Evolutionary conservation across 2,329 filamentous ascomycete species (phyloP), one percentile per base, ranked within the genome.

Genomic region (Fusarium robinianum): DNA sequence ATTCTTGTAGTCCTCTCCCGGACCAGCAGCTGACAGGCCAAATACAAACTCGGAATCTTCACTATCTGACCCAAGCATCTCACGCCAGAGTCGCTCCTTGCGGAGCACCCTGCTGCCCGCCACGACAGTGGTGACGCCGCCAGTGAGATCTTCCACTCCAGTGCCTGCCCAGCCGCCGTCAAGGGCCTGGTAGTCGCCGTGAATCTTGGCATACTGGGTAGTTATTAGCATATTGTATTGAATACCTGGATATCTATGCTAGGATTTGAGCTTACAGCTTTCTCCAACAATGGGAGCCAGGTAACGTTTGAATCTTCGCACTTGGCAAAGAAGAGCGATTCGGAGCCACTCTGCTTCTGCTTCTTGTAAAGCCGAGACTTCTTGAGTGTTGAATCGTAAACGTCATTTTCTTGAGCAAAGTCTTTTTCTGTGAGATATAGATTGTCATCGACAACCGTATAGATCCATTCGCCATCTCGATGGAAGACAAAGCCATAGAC

Each of bases 401-500:
- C 51, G 33, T 70, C 63, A 3, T 44, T 51, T 6, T 57, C 41
- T 16, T 63, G 56, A 7, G 76, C 72, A 35, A 88, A 73, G 23
- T 67, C 64, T 11, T 48, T 54, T 15, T 58, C 34, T 5, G 17
- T 53, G 15, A 67, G 40, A 31, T 66, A 67, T n/a, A 67, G 46
- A 58, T 87, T 87, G 64, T 89, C 85, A 57, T 89, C 85, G 32
- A 89, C 79, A 30, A 89, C 81, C 26, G 81, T 83, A 16, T 82
- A 81, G 33, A 85, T 77, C 85, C 85, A 88, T 63, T 87, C 83
- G 31, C 84, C 84, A 53, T 88, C 70, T 61, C 85, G 75, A 63
- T 84, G 80, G 63, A 88, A 88, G 19, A 88, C 83, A 54, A 88
- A 88, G 3, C 85, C 85, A 55, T 88, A 88, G 2, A 88, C 84